Conservation (phyloP, 163 green algal genomes). For the Chloromonas sp. region DNA sequence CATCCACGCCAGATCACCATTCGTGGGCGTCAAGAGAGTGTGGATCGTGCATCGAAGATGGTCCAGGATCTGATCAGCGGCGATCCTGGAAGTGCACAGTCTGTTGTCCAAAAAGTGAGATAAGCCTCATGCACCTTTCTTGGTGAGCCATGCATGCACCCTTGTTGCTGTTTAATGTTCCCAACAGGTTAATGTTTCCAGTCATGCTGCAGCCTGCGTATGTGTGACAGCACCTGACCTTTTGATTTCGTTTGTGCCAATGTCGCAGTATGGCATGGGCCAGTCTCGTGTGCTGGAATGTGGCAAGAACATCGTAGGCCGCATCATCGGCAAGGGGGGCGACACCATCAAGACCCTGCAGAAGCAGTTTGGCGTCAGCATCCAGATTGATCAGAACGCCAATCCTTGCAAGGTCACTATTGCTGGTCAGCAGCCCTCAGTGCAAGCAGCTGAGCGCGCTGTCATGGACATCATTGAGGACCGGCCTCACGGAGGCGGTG, state of each 20-base stretch:
- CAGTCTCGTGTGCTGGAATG: conserved; percentile 46
- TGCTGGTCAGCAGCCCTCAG: conserved; percentile 44
- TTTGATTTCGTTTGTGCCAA: too few species aligned
- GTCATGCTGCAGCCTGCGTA: too few species aligned
- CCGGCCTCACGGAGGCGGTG: conserved; percentile 48
- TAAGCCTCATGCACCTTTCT: not conserved
- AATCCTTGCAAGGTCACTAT: conserved; percentile 75
- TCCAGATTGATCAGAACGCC: conserved; percentile 90
- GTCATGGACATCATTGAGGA: conserved; percentile 60
- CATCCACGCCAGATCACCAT: conserved; percentile 66
- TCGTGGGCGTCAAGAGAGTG: conserved; percentile 57
- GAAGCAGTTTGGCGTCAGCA: conserved; percentile 67
- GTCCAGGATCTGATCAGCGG: conserved; percentile 80
- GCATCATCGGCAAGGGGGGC: conserved; percentile 91
- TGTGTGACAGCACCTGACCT: too few species aligned
- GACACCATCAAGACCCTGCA: conserved; percentile 95
- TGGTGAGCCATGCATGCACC: too few species aligned
- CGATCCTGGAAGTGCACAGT: conserved; percentile 64
- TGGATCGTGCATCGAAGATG: conserved; percentile 64
- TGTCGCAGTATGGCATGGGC: conserved; percentile 8
- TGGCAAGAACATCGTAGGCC: conserved; percentile 82
- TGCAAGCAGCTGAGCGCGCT: conserved; percentile 38
- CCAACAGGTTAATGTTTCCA: too few species aligned
- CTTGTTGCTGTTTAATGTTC: not conserved
- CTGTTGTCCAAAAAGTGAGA: conserved; percentile 80